Conservation (phyloP, 2,329 filamentous ascomycete genomes). For the Leptographium galeiforme region DNA sequence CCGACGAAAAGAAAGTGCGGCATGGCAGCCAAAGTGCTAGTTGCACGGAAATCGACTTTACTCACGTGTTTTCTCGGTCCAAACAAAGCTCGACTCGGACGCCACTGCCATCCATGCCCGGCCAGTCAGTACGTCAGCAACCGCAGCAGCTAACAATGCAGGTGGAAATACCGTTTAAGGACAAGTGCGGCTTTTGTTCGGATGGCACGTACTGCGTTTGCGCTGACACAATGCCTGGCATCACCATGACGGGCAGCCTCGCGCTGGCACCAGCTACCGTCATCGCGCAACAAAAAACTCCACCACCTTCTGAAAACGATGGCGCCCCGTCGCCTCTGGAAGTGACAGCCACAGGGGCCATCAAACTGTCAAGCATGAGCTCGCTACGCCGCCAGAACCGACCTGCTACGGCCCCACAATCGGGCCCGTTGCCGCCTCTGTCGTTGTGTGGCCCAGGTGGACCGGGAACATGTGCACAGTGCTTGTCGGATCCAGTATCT, state of each 20-base stretch:
- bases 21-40: slow-evolving; percentile 17
- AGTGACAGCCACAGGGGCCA: slow-evolving; percentile 44
- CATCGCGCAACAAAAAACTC: slow-evolving; percentile 38
- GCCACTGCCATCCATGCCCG: slow-evolving; percentile 8
- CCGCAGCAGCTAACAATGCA: slow-evolving; percentile 7
- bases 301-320: slow-evolving; percentile 48
- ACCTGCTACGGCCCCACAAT: slow-evolving; percentile 7
- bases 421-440: slow-evolving; percentile 10
- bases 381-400: slow-evolving; percentile 18
- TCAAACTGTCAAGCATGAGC: slow-evolving; percentile 40
- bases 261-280: slow-evolving; percentile 12
- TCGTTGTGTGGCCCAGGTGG: slow-evolving; percentile 49
- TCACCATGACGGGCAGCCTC: slow-evolving; percentile 23
- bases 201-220: slow-evolving; percentile 75
- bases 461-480: slow-evolving; percentile 69
- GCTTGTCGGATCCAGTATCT: slow-evolving; percentile 62
- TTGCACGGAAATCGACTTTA: slow-evolving; percentile 61
- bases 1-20: slow-evolving; percentile 43
- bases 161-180: slow-evolving; percentile 35
- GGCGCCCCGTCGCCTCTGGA: slow-evolving; percentile 43
- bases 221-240: slow-evolving; percentile 38
- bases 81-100: slow-evolving; percentile 14
- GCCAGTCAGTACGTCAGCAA: not conserved
- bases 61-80: slow-evolving; percentile 45
- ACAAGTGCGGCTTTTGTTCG: slow-evolving; percentile 71